These are phyloP conservation scores for Gnaphalium uliginosum DNA, from an alignment of 129 eudicot genomes.

Conservation along the genomic window DNA sequence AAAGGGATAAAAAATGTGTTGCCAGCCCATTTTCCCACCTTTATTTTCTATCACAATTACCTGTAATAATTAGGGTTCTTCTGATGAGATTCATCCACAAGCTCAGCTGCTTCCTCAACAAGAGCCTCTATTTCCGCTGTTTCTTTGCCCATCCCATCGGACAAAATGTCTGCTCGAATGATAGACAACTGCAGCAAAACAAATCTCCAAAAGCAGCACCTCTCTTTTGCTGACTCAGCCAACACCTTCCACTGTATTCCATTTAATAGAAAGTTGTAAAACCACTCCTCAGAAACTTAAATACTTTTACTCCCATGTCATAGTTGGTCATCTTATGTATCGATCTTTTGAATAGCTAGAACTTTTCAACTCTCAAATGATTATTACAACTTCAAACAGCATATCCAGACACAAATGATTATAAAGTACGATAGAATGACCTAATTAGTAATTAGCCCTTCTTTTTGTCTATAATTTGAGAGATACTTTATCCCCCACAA, in stretches of 20 bases:
- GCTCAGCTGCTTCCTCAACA: constrained; percentile 98
- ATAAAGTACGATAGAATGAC: no score
- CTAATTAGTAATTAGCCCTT: no score
- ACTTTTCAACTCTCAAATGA: background rate
- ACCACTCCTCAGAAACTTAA: background rate
- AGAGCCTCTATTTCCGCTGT: constrained; percentile 89
- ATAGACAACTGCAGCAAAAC: constrained; percentile 79
- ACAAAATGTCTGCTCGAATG: constrained; percentile 61
- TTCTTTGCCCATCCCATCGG: constrained; percentile 65
- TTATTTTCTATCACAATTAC: constrained; percentile 31
- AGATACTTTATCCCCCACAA: no score
- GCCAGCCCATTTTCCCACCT: background rate
- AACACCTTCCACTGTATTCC: constrained; percentile 73
- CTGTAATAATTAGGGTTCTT: constrained; percentile 95
- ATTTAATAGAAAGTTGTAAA: background rate
- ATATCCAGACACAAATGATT: background rate
- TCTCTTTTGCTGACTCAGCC: constrained; percentile 80
- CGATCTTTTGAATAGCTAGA: background rate
- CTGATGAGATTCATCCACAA: constrained; percentile 66
- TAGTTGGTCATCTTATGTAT: background rate
- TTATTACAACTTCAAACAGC: background rate
- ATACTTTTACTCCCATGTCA: constrained; percentile 1
- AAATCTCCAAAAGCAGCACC: constrained; percentile 87
- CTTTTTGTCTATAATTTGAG: no score
- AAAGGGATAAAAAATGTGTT: background rate